These are phyloP conservation scores for Aspergillus tanneri DNA, from an alignment of 2,329 filamentous ascomycete genomes.

Conservation along the genomic window DNA sequence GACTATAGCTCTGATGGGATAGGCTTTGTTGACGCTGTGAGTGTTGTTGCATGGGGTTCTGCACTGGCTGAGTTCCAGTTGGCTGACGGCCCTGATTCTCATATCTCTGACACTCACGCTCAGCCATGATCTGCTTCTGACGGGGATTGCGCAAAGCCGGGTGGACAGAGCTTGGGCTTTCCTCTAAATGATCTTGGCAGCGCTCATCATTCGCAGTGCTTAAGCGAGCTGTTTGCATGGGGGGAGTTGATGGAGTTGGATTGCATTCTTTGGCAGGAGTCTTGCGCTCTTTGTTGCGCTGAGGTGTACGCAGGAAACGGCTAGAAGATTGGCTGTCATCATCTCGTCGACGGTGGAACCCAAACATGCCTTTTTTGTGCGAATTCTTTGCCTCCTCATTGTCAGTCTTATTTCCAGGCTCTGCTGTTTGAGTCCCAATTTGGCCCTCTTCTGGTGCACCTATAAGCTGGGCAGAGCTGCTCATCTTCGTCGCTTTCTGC, in stretches of 20 bases:
- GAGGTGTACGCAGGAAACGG: constrained; percentile 10
- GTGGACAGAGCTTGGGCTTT: constrained; percentile 12
- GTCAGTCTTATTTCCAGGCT: not conserved
- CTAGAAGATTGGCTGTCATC: constrained; percentile 10
- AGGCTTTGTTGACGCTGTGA: no score
- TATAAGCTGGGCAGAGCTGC: not conserved
- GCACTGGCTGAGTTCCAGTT: not conserved
- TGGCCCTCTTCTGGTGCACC: not conserved
- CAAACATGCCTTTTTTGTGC: constrained; percentile 14
- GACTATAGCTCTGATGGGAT: no score
- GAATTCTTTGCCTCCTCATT: constrained; percentile 9
- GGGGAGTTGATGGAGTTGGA: no score
- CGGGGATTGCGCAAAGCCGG: constrained; percentile 12
- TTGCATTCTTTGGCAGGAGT: not conserved
- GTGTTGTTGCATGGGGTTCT: no score
- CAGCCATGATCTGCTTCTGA: constrained; percentile 9
- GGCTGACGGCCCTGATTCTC: not conserved
- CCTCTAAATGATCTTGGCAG: no score
- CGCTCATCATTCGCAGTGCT: no score
- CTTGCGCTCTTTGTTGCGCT: constrained; percentile 10
- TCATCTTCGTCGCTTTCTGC: not conserved
- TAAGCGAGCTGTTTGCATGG: no score
- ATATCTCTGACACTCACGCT: not conserved
- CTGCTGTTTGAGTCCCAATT: not conserved
- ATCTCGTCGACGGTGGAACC: constrained; percentile 11